Base-by-base conservation (phyloP, 73 alveolate species). In the Effrenium voratum region DNA sequence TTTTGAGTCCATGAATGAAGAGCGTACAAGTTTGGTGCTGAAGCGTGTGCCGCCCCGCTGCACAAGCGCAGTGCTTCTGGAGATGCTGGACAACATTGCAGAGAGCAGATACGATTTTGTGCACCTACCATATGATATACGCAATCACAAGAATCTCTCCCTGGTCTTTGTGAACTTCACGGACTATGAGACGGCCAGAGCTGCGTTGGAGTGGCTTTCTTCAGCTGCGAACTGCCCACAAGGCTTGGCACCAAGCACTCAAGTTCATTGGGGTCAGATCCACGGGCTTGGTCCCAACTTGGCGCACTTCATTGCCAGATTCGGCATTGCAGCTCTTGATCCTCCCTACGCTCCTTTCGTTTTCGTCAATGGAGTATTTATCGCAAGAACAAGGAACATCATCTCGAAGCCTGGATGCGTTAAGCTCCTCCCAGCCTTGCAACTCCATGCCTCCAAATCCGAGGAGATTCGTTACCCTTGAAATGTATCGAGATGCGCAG, bases 211-310 rank as follows among this genome's bases (percentile, higher is more conserved):
- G 19, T 86, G 94, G 94, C 46, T 86, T 44, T 86, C 94, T 66
- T 24, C 57, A 24, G 45, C 75, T 10, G 28, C 94, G 30, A 86
- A 86, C 63, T 86, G 75, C 36, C 94, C 94, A 44, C 94, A 86
- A 45, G 94, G 94, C 19, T 68, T 86, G 40, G 94, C 94, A 28
- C 94, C 94, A 86, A 55, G 82, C 41, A 86, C 94, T 44, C 94
- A 86, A 49, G 94, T 86, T n/a, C 94, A 86, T 38, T 86, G 94
- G 94, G 94, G 94, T 32, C 94, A 86, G 52, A 60, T 86, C 68
- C 82, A 86, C n/a, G 94, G 94, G 47, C 44, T 86, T 13, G 94
- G 94, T 30, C 94, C 94, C 59, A 86, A 86, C 66, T 45, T 86
- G 60, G 83, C 94, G 8, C 94, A 86, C 46, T 86, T 86, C 36